Conservation (phyloP, 495 filamentous ascomycete species). For the Lophium mytilinum region DNA sequence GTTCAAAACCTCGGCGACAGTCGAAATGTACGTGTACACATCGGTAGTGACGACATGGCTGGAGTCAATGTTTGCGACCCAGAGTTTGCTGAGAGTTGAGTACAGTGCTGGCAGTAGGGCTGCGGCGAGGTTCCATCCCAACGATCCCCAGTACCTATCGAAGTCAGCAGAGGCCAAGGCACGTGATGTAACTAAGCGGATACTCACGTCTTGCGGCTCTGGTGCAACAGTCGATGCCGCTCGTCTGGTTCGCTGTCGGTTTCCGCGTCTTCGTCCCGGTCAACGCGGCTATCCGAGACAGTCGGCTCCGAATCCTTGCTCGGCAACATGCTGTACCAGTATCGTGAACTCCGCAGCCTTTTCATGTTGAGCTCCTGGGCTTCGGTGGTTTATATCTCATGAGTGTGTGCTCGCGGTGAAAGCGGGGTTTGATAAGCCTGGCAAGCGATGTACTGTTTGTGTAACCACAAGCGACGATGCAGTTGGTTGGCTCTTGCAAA, state of each 20-base stretch:
- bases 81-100: conserved; percentile 61
- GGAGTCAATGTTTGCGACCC: conserved; percentile 63
- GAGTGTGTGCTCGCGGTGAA: not conserved
- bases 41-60: conserved; percentile 62
- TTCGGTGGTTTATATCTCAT: not conserved
- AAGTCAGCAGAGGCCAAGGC: too few species aligned
- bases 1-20: conserved; percentile 61
- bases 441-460: not conserved
- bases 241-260: not conserved
- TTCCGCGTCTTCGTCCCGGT: conserved; percentile 1
- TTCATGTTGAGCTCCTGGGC: not conserved
- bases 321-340: conserved; percentile 7
- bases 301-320: not conserved
- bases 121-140: conserved; percentile 55
- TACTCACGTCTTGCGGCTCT: not conserved
- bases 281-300: not conserved
- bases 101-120: conserved; percentile 65
- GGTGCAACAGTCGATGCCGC: not conserved
- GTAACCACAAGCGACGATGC: not conserved
- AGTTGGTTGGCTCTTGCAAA: not conserved
- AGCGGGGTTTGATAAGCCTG: not conserved
- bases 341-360: not conserved
- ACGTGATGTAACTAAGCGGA: too few species aligned
- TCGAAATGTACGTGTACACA: conserved; percentile 54
- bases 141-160: conserved; percentile 44